Percentiles rank a stretch among this genome's conserved stretches.
Conservation (phyloP, 768 basidiomycete genomes). For the Rhodotorula graminis region DNA sequence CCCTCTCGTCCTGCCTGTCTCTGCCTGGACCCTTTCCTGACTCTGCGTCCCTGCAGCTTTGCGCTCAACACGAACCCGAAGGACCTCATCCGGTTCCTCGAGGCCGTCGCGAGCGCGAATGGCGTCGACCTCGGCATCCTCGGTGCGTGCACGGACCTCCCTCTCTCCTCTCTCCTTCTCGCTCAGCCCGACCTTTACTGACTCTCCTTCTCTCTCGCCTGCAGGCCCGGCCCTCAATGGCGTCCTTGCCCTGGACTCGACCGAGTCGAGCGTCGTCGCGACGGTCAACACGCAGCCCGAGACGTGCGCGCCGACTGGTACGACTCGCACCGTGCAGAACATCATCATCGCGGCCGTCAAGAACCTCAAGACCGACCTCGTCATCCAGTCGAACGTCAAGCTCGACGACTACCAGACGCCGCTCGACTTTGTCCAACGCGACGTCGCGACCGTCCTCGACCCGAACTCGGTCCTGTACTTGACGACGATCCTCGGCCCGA, state of each 20-base stretch:
- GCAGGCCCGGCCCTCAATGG: constrained; percentile 43
- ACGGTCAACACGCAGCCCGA: constrained; percentile 52
- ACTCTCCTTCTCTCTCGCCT: constrained; percentile 51
- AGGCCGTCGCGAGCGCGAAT: constrained; percentile 55
- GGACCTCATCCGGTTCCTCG: constrained; percentile 59
- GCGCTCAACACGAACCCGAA: constrained; percentile 62
- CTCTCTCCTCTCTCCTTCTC: constrained; percentile 50
- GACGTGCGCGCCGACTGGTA: constrained; percentile 58
- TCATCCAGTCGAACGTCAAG: constrained; percentile 55
- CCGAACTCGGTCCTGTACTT: constrained; percentile 58
- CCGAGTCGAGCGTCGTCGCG: constrained; percentile 52
- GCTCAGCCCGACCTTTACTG: constrained; percentile 54
- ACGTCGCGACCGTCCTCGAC: constrained; percentile 61
- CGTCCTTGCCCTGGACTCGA: constrained; percentile 30
- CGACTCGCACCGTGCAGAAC: constrained; percentile 57
- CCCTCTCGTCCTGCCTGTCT: too few species aligned
- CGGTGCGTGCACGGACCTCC: background rate
- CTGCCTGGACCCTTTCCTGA: too few species aligned
- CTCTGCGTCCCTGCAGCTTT: constrained; percentile 43
- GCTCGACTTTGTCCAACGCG: constrained; percentile 58
- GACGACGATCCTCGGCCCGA: constrained; percentile 66
- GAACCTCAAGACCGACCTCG: constrained; percentile 55
- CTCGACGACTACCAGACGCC: constrained; percentile 64
- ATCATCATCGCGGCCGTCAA: constrained; percentile 63
- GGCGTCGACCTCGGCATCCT: constrained; percentile 57